These are phyloP conservation scores for Populus hybrid DNA, from an alignment of 441 rosid species.

Conservation along the genomic window DNA sequence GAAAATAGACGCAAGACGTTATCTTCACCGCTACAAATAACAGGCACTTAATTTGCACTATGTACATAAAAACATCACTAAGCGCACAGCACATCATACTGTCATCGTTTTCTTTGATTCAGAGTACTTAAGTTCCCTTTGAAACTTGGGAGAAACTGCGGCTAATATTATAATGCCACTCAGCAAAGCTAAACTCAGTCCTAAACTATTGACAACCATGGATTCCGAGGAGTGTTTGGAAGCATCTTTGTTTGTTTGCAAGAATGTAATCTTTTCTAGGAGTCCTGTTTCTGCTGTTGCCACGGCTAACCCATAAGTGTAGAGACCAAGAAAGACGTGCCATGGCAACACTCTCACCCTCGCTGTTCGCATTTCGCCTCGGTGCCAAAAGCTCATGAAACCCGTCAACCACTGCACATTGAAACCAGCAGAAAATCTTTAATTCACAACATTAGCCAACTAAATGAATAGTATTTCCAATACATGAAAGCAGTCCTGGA, in stretches of 20 bases:
- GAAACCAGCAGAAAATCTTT: background rate
- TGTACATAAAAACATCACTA: background rate
- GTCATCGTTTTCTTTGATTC: conserved; percentile 16
- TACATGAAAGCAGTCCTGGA: background rate
- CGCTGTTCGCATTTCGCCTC: conserved; percentile 56
- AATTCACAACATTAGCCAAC: background rate
- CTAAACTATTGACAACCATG: conserved; percentile 60
- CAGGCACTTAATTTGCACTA: background rate
- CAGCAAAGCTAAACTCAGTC: conserved; percentile 67
- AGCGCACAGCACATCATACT: background rate
- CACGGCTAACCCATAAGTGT: conserved; percentile 81
- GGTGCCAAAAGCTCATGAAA: conserved; percentile 82
- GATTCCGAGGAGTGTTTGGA: conserved; percentile 55
- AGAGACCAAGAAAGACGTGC: conserved; percentile 92
- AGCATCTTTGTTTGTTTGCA: conserved; percentile 49
- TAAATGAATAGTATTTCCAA: background rate
- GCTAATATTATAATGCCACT: conserved; percentile 60
- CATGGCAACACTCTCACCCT: conserved; percentile 72
- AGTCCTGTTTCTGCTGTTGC: conserved; percentile 89
- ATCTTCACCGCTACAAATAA: background rate
- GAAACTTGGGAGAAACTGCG: conserved; percentile 60
- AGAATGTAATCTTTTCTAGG: conserved; percentile 67
- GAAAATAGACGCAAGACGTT: background rate
- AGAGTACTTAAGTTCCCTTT: conserved; percentile 41
- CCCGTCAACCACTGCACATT: conserved; percentile 79